Percentiles rank a stretch among this genome's conserved stretches.
Evolutionary conservation across 73 alveolate species (phyloP).

Genomic region (Paramecium pentaurelia): DNA sequence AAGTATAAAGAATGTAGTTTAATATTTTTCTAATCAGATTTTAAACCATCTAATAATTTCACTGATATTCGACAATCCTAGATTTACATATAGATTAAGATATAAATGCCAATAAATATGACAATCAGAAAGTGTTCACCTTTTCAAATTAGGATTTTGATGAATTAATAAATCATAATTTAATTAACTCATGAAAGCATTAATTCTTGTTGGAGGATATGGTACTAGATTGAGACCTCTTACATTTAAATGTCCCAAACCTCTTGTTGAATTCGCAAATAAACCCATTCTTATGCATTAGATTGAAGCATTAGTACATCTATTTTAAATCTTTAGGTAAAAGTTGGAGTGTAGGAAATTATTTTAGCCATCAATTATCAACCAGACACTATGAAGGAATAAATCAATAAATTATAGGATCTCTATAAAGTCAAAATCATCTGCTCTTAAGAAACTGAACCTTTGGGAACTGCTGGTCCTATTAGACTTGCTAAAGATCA

Average conservation of each 20-base stretch:
- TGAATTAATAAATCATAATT: background rate
- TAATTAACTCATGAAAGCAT: slow-evolving; percentile 71
- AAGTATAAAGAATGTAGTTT: too few species aligned
- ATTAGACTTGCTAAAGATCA: slow-evolving; percentile 90
- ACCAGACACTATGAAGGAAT: slow-evolving; percentile 81
- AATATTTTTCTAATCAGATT: too few species aligned
- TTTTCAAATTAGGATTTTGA: background rate
- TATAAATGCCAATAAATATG: background rate
- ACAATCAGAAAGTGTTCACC: background rate
- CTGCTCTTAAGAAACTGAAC: slow-evolving; percentile 73
- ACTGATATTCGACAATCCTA: too few species aligned
- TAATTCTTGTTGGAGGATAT: slow-evolving; percentile 92
- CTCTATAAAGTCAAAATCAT: slow-evolving; percentile 73
- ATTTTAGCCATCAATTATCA: slow-evolving; percentile 89
- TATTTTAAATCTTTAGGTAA: background rate
- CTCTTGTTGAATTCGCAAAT: slow-evolving; percentile 87
- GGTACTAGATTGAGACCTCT: slow-evolving; percentile 96
- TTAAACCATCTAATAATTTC: too few species aligned
- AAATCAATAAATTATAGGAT: slow-evolving; percentile 61
- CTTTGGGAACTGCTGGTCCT: slow-evolving; percentile 96
- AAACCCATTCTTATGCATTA: slow-evolving; percentile 91
- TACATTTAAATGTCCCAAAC: slow-evolving; percentile 90
- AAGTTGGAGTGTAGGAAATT: slow-evolving; percentile 94
- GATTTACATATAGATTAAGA: background rate
- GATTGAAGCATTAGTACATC: slow-evolving; percentile 82